Conservation (phyloP, 257 asterid genomes). For the Nicotiana sylvestris region DNA sequence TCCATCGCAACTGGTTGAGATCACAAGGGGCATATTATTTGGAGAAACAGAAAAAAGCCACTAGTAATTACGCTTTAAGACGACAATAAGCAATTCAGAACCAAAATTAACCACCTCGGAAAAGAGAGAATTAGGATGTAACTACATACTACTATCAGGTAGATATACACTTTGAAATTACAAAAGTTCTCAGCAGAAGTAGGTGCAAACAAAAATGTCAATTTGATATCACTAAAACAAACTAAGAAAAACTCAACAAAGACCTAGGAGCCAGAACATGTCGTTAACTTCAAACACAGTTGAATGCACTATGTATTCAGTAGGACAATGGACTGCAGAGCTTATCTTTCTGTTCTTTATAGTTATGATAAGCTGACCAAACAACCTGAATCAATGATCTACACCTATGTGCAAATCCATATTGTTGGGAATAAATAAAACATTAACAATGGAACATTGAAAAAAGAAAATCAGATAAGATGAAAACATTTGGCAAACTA, state of each 20-base stretch:
- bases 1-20: constrained; percentile 66
- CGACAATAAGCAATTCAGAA: neutral
- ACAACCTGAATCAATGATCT: neutral
- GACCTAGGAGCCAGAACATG: no score
- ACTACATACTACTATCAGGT: constrained; percentile 4
- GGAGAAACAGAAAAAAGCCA: neutral
- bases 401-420: neutral
- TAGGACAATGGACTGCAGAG: neutral
- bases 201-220: constrained; percentile 2
- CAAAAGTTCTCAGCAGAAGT: neutral
- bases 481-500: neutral
- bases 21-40: constrained; percentile 1
- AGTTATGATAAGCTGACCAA: neutral
- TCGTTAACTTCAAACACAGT: no score
- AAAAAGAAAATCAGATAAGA: neutral
- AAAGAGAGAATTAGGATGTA: neutral
- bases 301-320: neutral
- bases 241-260: neutral
- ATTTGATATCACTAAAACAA: neutral
- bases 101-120: neutral
- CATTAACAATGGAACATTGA: constrained; percentile 2
- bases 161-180: neutral
- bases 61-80: neutral
- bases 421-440: neutral
- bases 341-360: neutral